A percentile compares a stretch with the other conserved stretches of the same genome.
Evolutionary conservation across 768 basidiomycete species (phyloP).

Genomic region (Steccherinum ochraceum): DNA sequence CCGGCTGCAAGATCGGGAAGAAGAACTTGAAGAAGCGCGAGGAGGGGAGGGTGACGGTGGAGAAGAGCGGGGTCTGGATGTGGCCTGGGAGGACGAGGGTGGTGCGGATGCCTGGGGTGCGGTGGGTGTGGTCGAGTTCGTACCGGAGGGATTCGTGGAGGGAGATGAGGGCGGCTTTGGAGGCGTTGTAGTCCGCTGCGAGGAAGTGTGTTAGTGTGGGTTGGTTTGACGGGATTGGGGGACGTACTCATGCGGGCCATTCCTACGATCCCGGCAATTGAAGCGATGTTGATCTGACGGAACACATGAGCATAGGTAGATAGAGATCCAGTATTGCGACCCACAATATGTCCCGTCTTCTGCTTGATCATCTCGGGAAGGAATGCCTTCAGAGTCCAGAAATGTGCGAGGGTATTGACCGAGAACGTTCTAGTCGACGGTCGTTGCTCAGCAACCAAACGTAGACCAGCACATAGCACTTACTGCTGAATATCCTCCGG

Average conservation of each 20-base stretch:
- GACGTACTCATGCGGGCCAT: slow-evolving; percentile 70
- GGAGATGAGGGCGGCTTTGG: slow-evolving; percentile 82
- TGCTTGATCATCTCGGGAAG: slow-evolving; percentile 78
- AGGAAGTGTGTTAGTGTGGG: not conserved
- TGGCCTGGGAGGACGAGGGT: slow-evolving; percentile 82
- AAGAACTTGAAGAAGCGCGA: slow-evolving; percentile 61
- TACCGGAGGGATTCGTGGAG: slow-evolving; percentile 82
- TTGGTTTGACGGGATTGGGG: not conserved
- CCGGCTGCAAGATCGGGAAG: slow-evolving; percentile 65
- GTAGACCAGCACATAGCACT: slow-evolving; percentile 15
- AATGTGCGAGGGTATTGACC: slow-evolving; percentile 84
- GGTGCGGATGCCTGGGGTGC: slow-evolving; percentile 74
- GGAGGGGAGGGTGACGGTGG: slow-evolving; percentile 43
- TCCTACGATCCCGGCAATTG: slow-evolving; percentile 66
- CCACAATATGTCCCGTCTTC: slow-evolving; percentile 80
- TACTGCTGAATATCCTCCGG: slow-evolving; percentile 80
- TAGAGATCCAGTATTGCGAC: slow-evolving; percentile 22
- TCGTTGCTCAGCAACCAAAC: too few relatives aligned
- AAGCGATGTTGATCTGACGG: slow-evolving; percentile 78
- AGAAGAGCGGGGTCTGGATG: slow-evolving; percentile 75
- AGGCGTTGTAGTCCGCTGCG: slow-evolving; percentile 88
- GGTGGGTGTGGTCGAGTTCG: slow-evolving; percentile 81
- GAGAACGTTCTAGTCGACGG: slow-evolving; percentile 70
- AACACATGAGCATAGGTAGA: too few relatives aligned
- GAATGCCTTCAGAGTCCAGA: slow-evolving; percentile 91